Base-by-base conservation (phyloP, 2,329 filamentous ascomycete genomes). In the Talaromyces sp. region DNA sequence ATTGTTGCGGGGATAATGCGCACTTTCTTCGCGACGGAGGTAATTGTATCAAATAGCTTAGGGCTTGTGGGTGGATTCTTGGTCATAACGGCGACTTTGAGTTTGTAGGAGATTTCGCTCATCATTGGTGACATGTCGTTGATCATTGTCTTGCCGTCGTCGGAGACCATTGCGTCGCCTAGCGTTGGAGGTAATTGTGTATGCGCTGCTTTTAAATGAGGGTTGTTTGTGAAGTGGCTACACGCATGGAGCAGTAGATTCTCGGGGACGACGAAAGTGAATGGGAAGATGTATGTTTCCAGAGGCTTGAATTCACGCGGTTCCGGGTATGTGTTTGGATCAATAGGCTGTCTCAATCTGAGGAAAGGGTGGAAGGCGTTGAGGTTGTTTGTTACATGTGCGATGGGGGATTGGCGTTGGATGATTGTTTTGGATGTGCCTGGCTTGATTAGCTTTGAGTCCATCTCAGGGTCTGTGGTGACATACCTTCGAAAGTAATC, bases 101-200 rank as follows among this genome's bases (percentile, higher is more conserved):
- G 78, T 1, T 78, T 80, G 70, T 90, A 90, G 2, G 79, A 77
- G 54, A 90, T 84, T 71, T 82, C 85, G 39, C 82, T 79, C 87
- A 89, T 89, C 9, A 86, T 82, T 0, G 88, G 88, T 2, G 85
- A 79, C 72, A 89, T 78, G 69, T 90, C 88, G 70, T 90, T 86
- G 47, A 86, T 78, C 19, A 85, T 73, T 2, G 76, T 76, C 41
- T 79, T 80, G 10, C 83, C 83, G 67, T 82, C 79, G 27, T 80
- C 80, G 54, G 81, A 79, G n/a, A 84, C 73, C 70, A 83, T 82
- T 9, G 82, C 77, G 65, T 89, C 87, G 13, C 87, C 87, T 22
- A 89, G 76, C 31, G 83, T 87, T 3, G 88, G 88, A 1, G 88
- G 88, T 0, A 89, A 79, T 69, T 83, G 78, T 1, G 86, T 77